Evolutionary conservation across 305 asterid genomes (phyloP).

Genomic region (Ilex paraguariensis): DNA sequence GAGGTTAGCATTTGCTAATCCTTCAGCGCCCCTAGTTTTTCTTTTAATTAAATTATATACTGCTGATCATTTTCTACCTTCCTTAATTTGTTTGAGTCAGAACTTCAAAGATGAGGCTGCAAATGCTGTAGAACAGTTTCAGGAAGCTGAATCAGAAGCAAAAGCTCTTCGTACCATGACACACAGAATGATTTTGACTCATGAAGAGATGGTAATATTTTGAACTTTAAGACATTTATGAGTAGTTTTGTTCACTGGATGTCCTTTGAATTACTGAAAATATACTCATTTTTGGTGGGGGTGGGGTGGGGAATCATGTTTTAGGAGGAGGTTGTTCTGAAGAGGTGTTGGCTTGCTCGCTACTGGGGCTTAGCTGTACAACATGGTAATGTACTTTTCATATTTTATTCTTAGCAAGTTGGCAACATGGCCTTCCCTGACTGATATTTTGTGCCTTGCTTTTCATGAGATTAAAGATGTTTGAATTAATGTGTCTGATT

Average conservation of each 20-base stretch:
- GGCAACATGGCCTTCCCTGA: neutral
- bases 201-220: slow-evolving; percentile 89
- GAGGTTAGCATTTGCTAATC: slow-evolving; percentile 48
- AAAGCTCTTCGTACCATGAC: slow-evolving; percentile 87
- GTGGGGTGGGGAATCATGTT: slow-evolving; percentile 3
- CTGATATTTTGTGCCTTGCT: no score
- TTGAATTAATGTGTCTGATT: no score
- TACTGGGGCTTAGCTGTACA: slow-evolving; percentile 95
- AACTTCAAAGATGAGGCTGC: slow-evolving; percentile 64
- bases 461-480: no score
- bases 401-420: neutral
- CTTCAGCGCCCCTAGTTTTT: neutral
- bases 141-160: slow-evolving; percentile 95
- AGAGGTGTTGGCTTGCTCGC: slow-evolving; percentile 99
- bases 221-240: slow-evolving; percentile 16
- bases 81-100: slow-evolving; percentile 41
- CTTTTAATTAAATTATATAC: neutral
- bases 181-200: slow-evolving; percentile 97
- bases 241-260: neutral
- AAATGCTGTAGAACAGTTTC: slow-evolving; percentile 68
- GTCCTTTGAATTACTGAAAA: neutral
- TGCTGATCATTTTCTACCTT: slow-evolving; percentile 15
- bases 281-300: no score
- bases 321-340: slow-evolving; percentile 96
- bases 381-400: slow-evolving; percentile 56